phyloP scores from a whole-genome alignment of 208 protist species.

The Tritrichomonas musculus region DNA sequence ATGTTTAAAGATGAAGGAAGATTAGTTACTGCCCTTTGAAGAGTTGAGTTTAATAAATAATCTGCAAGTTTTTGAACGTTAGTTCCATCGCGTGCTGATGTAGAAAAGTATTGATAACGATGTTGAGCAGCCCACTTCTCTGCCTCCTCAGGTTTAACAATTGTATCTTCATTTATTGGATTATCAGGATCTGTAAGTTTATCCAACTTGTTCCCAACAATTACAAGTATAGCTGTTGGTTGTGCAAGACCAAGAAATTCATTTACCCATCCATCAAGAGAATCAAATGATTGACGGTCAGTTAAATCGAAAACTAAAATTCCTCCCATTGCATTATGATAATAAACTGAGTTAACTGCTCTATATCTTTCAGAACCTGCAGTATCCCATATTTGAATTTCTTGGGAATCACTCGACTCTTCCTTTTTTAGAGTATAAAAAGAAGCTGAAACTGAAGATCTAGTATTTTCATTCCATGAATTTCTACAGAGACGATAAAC shows the following conservation, averaged over 20 bases:
- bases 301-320: conserved; percentile 2
- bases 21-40: not conserved
- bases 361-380: not conserved
- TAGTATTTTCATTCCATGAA: not conserved
- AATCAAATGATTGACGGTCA: not conserved
- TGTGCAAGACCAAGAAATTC: not conserved
- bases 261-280: not conserved
- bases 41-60: not conserved
- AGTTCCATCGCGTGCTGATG: not conserved
- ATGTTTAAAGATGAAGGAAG: too few relatives aligned
- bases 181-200: too few relatives aligned
- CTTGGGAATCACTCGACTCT: not conserved
- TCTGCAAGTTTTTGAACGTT: not conserved
- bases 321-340: conserved; percentile 14
- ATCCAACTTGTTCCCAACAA: not conserved
- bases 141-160: not conserved
- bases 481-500: not conserved
- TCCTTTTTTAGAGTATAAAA: conserved; percentile 9
- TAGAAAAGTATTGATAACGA: not conserved
- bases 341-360: not conserved
- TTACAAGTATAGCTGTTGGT: not conserved
- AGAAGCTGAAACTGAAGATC: not conserved
- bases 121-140: not conserved
- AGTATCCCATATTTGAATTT: conserved; percentile 30
- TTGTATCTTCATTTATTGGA: not conserved